Conservation (phyloP, 2,329 filamentous ascomycete species). For the Orbilia oligospora region DNA sequence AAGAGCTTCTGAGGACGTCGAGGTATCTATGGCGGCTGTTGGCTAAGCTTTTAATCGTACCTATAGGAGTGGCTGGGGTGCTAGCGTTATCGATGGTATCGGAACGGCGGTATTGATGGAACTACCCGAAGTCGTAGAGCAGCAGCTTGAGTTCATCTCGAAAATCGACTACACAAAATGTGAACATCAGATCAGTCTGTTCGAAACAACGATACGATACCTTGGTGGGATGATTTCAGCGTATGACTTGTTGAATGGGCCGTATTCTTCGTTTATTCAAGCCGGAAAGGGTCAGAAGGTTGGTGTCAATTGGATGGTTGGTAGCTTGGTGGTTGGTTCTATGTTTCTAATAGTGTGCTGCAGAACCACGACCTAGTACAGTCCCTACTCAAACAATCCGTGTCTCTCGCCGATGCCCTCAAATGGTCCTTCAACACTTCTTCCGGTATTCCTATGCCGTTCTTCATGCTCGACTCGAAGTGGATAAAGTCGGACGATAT, state of each 20-base stretch:
- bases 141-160: constrained; percentile 80
- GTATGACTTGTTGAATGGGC: constrained; percentile 77
- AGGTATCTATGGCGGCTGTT: neutral
- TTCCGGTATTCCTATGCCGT: constrained; percentile 81
- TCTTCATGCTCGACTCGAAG: constrained; percentile 73
- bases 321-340: neutral
- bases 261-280: constrained; percentile 72
- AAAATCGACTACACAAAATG: constrained; percentile 77
- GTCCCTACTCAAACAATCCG: constrained; percentile 76
- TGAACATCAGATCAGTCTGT: constrained; percentile 77
- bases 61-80: constrained; percentile 85
- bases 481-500: constrained; percentile 66
- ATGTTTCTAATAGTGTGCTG: constrained; percentile 36
- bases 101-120: constrained; percentile 85
- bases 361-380: constrained; percentile 69
- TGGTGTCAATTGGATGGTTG: neutral
- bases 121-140: constrained; percentile 76
- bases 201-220: constrained; percentile 93
- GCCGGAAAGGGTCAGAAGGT: constrained; percentile 62
- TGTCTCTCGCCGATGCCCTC: constrained; percentile 78
- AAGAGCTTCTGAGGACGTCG: constrained; percentile 62
- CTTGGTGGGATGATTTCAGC: constrained; percentile 84
- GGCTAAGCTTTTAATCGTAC: neutral
- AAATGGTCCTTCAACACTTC: constrained; percentile 84
- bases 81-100: constrained; percentile 84